Base-by-base conservation (phyloP, 345 rosid species). In the Brassica carinata region DNA sequence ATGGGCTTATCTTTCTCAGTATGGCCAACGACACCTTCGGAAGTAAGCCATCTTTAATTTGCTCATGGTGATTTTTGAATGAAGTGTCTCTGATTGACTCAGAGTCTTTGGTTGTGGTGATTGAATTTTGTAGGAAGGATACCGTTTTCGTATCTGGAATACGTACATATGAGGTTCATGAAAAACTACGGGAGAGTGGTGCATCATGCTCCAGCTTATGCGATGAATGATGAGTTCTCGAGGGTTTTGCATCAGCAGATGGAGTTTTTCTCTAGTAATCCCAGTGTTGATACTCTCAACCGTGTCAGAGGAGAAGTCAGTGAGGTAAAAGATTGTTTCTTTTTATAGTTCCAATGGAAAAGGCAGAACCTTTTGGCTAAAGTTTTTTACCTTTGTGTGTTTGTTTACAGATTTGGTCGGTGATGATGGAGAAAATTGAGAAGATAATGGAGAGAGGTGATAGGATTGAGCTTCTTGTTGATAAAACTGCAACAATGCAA, bases 11-110 rank as follows among this genome's bases (percentile, higher is more conserved):
- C 76, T 96, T 92, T 82, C 92, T 96, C 83, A 93, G 98, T 79
- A 93, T 96, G 99, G 98, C 99, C 23, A 90, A 93, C 77, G 96
- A 93, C 45, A 87, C 94, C 74, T 93, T 96, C 14, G 99, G 99
- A 78, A 90, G 99, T 96, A 68, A 48, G 97, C 4, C 5, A 1
- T 31, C 5, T 31, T 19, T 19, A 19, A 19, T 2, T 30, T 4
- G 34, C 23, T 19, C 7, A 26, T 72, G 5, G 30, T 31, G 34
- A 29, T 18, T 51, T 45, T 30, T 45, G 34, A 67, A 19, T 19
- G 23, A 19, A 19, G 23, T 19, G 23, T 36, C 14, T 65, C 48
- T 74, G 14, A 62, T 10, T 53, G 40, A 34, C 13, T 38, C 63
- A 10, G 67, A 55, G 29, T 38, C 8, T 65, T 14, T 74, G 23